Base-by-base conservation (phyloP, 768 basidiomycete species). In the Thelephora ganbajun region DNA sequence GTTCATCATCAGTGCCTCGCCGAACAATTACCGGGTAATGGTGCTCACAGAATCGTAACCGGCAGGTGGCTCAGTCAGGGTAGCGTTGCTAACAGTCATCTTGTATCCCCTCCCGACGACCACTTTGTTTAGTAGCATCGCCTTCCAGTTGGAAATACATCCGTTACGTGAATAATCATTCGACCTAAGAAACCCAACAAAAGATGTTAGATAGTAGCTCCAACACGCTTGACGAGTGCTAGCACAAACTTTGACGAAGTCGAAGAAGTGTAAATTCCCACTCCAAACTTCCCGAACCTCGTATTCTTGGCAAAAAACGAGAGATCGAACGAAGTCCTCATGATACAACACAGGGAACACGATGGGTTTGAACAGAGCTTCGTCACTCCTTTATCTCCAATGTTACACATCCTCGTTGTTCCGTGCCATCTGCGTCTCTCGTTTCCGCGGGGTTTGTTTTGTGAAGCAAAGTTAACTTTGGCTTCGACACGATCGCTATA, bases 61-160 rank as follows among this genome's bases (percentile, higher is more conserved):
- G 43, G 69, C 46, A 34, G 81, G 81, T 19, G 81, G 73, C 1
- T 73, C 59, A 0, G 73, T 79, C 35, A 84, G 54, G 2, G 60
- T 63, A 3, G 73, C 69, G 52, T 70, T 74, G 52, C 81, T 76
- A 16, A 75, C 71, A 22, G 71, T 68, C 65, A 82, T 64, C 60
- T 83, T 85, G 54, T 70, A 76, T 3, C 79, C 80, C 54, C 74
- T 79, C 19, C 81, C 81, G 19, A 82, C 80, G 11, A 83, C 66
- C 16, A 84, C 81, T 55, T 81, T 83, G 62, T 81, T 83, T 46
- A 84, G 62, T n/a, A 84, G 68, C 35, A 84, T 79, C 0, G 77
- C 76, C 53, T 81, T 81, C 51, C 74, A 60, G 2, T 35, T 16
- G 3, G 45, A 19, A 12, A n/a, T 47, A 37, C 69, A 62, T 50